Conservation (phyloP, 495 filamentous ascomycete genomes). For the Aspergillus steynii region DNA sequence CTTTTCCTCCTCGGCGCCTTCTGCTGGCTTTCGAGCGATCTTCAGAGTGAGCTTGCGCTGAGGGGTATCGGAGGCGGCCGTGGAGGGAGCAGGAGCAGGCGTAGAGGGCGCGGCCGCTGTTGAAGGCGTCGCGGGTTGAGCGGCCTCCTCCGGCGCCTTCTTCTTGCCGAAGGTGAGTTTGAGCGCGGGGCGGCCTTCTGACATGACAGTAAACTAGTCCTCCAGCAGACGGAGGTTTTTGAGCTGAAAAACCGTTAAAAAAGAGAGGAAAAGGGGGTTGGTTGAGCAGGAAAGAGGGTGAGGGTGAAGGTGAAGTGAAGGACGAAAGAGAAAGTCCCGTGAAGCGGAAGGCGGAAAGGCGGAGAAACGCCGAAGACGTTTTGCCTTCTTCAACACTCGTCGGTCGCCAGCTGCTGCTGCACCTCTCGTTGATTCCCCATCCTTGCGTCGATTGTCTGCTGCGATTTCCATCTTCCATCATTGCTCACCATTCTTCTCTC, state of each 20-base stretch:
- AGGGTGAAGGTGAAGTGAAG: slow-evolving; percentile 3
- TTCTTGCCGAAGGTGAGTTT: slow-evolving; percentile 55
- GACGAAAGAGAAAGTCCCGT: background rate
- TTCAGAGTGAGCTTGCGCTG: slow-evolving; percentile 55
- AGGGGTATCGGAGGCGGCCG: slow-evolving; percentile 23
- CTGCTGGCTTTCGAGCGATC: slow-evolving; percentile 39
- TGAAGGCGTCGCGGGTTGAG: slow-evolving; percentile 18
- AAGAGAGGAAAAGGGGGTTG: background rate
- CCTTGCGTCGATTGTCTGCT: too few relatives aligned
- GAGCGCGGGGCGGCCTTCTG: slow-evolving; percentile 43
- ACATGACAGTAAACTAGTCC: slow-evolving; percentile 27
- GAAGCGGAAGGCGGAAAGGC: slow-evolving; percentile 1
- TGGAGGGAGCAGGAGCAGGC: slow-evolving; percentile 23
- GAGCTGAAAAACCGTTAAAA: background rate
- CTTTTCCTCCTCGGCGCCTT: slow-evolving; percentile 32
- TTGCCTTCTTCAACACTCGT: background rate
- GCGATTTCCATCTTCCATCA: too few relatives aligned
- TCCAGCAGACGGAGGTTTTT: background rate
- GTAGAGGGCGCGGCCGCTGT: slow-evolving; percentile 32
- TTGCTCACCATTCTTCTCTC: too few relatives aligned
- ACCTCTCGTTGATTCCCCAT: too few relatives aligned
- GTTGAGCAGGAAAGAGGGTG: background rate
- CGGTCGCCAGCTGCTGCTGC: background rate
- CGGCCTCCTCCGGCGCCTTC: slow-evolving; percentile 26
- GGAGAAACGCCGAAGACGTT: background rate